Conservation (phyloP, 2,329 filamentous ascomycete species). For the Nemania diffusa region DNA sequence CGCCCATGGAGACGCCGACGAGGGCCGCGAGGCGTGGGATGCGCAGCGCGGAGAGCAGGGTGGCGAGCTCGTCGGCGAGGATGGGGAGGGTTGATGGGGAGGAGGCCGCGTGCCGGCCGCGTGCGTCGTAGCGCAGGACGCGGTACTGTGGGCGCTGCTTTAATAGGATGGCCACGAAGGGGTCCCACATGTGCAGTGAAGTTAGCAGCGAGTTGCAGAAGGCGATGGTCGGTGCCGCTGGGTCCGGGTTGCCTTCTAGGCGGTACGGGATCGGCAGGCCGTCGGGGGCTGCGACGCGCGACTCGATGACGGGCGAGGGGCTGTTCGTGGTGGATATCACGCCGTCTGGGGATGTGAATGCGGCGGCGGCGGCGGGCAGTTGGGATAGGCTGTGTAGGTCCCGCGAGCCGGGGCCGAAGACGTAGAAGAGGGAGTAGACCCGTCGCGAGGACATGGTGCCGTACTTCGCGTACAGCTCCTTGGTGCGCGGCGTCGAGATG, state of each 20-base stretch:
- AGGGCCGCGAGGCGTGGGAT: conserved; percentile 73
- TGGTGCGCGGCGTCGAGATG: conserved; percentile 69
- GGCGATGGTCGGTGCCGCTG: conserved; percentile 75
- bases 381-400: conserved; percentile 69
- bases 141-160: conserved; percentile 71
- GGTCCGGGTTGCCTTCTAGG: conserved; percentile 76
- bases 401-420: conserved; percentile 78
- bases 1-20: conserved; percentile 83
- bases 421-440: conserved; percentile 78
- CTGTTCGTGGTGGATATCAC: conserved; percentile 65
- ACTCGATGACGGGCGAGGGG: conserved; percentile 67
- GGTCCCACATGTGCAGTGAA: conserved; percentile 83
- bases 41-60: conserved; percentile 74
- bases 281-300: conserved; percentile 75
- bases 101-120: conserved; percentile 69
- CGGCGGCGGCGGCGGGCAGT: conserved; percentile 56
- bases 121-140: conserved; percentile 80
- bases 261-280: conserved; percentile 76
- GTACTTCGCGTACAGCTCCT: conserved; percentile 67
- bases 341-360: conserved; percentile 66
- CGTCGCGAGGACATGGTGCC: conserved; percentile 68
- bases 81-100: conserved; percentile 69
- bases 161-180: conserved; percentile 72
- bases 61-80: conserved; percentile 73
- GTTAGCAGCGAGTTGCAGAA: conserved; percentile 85